Evolutionary conservation across 371 early-diverging fungal genomes (phyloP).

Genomic region (Gilbertella persicaria): DNA sequence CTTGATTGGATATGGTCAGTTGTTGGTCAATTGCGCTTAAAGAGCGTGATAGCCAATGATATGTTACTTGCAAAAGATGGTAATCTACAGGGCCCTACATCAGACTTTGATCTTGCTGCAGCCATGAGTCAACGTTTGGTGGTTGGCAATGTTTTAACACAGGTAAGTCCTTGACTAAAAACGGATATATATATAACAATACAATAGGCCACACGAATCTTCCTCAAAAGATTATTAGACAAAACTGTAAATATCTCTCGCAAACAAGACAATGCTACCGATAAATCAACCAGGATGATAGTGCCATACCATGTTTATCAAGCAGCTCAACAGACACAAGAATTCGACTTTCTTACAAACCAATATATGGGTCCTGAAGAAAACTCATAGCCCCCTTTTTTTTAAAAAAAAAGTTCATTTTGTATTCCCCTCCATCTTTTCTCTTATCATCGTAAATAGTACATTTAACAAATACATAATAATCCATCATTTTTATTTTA

Average conservation of each 20-base stretch:
- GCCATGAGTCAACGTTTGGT: conserved; percentile 44
- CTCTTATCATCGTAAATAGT: background rate
- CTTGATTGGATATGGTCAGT: conserved; percentile 54
- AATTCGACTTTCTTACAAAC: conserved; percentile 58
- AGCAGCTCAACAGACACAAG: conserved; percentile 40
- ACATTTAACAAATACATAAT: background rate
- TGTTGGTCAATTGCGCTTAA: conserved; percentile 37
- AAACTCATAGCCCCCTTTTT: background rate
- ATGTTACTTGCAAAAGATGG: conserved; percentile 43
- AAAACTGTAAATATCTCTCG: conserved; percentile 28
- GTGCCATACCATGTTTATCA: conserved; percentile 55
- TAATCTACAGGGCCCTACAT: conserved; percentile 25
- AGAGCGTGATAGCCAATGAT: conserved; percentile 41
- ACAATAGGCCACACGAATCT: conserved; percentile 30
- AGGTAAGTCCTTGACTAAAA: too few relatives aligned
- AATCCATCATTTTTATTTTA: too few relatives aligned
- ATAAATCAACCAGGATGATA: conserved; percentile 40
- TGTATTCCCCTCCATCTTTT: background rate
- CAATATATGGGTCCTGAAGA: conserved; percentile 47
- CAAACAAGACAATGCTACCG: conserved; percentile 26
- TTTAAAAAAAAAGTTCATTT: background rate
- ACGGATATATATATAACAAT: too few relatives aligned
- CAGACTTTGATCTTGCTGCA: conserved; percentile 26
- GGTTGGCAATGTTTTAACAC: conserved; percentile 32
- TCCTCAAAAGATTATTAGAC: conserved; percentile 30